Conservation (phyloP, 2,329 filamentous ascomycete species). For the Penicillium olsonii region DNA sequence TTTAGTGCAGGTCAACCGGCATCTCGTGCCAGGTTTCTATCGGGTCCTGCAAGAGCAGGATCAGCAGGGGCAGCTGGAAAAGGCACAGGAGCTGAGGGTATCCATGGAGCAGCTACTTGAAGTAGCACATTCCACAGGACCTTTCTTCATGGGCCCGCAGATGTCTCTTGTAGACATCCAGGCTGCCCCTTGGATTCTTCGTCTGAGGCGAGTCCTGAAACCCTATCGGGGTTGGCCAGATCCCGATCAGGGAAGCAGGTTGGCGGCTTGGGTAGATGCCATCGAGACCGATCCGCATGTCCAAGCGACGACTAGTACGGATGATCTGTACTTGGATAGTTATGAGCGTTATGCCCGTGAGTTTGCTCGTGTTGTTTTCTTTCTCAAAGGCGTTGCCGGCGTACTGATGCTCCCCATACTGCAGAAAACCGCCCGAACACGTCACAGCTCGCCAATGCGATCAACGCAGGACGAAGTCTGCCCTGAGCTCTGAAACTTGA, state of each 20-base stretch:
- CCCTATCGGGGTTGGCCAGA: constrained; percentile 68
- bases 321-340: constrained; percentile 67
- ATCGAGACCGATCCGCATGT: constrained; percentile 66
- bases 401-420: constrained; percentile 8
- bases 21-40: constrained; percentile 77
- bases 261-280: constrained; percentile 69
- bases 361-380: constrained; percentile 22
- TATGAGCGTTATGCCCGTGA: constrained; percentile 63
- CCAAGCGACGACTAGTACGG: constrained; percentile 65
- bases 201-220: constrained; percentile 66
- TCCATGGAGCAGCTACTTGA: constrained; percentile 65
- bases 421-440: constrained; percentile 62
- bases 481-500: constrained; percentile 37
- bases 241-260: constrained; percentile 63
- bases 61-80: constrained; percentile 57
- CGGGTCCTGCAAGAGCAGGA: constrained; percentile 69
- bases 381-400: not conserved
- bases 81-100: constrained; percentile 62
- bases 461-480: constrained; percentile 58
- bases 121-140: constrained; percentile 61
- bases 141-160: constrained; percentile 65
- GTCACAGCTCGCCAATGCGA: constrained; percentile 59
- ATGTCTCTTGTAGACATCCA: constrained; percentile 72
- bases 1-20: constrained; percentile 66
- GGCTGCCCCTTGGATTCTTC: constrained; percentile 72